A percentile compares a stretch with the other conserved stretches of the same genome.
phyloP scores from a whole-genome alignment of 2,329 filamentous ascomycete genomes.

The Epicoccum nigrum region DNA sequence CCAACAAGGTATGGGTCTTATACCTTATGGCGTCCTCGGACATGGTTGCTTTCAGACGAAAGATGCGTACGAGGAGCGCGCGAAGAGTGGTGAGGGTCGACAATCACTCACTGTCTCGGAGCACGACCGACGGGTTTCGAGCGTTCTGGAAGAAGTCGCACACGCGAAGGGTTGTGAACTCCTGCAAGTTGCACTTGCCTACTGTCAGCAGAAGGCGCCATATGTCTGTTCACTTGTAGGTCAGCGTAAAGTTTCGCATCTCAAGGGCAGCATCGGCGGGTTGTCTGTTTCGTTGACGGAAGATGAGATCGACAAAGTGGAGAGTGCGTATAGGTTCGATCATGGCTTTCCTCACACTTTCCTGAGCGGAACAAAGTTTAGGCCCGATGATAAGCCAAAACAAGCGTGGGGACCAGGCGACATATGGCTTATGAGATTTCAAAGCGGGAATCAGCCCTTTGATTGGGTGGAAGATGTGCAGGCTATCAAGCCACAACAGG shows the following conservation, averaged over 20 bases:
- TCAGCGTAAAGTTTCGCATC: constrained; percentile 59
- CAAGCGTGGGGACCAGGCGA: neutral
- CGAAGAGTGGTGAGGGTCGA: constrained; percentile 20
- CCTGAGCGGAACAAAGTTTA: constrained; percentile 6
- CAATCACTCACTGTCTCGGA: constrained; percentile 40
- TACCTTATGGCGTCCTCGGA: constrained; percentile 62
- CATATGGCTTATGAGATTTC: neutral
- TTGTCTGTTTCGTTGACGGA: neutral
- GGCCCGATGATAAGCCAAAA: neutral
- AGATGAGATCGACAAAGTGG: constrained; percentile 54
- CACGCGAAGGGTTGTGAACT: constrained; percentile 61
- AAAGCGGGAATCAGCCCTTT: neutral
- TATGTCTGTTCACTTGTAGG: constrained; percentile 78
- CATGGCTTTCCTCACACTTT: constrained; percentile 65
- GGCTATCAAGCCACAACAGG: neutral
- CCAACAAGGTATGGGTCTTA: constrained; percentile 50
- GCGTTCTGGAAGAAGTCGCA: constrained; percentile 66
- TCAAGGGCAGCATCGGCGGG: neutral
- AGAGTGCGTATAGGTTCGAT: constrained; percentile 66
- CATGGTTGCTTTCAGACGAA: constrained; percentile 52
- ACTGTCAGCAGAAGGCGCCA: constrained; percentile 73
- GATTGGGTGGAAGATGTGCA: neutral
- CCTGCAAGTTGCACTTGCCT: constrained; percentile 66
- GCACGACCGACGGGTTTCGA: constrained; percentile 59
- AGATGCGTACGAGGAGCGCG: constrained; percentile 52